Percentiles rank a stretch among this genome's conserved stretches.
phyloP scores from a whole-genome alignment of 371 early-diverging fungal genomes.

The Rhizopus arrhizus region DNA sequence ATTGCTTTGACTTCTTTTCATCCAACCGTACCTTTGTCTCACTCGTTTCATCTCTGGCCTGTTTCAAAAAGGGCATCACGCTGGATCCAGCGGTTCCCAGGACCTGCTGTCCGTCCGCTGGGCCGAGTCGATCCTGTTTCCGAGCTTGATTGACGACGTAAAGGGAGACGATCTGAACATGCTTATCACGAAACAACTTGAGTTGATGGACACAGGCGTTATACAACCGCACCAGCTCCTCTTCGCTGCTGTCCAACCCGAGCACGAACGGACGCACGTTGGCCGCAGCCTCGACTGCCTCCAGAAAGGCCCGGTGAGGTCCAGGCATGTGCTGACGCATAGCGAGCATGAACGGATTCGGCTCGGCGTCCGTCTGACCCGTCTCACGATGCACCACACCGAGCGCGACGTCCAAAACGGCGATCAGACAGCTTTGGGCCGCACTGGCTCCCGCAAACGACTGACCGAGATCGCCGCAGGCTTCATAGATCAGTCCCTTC shows the following conservation, averaged over 20 bases:
- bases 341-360: constrained; percentile 70
- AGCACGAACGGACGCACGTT: constrained; percentile 61
- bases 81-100: constrained; percentile 91
- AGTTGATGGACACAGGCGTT: constrained; percentile 80
- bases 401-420: constrained; percentile 89
- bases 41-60: constrained; percentile 64
- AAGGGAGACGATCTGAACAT: constrained; percentile 88
- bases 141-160: constrained; percentile 90
- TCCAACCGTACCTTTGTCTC: constrained; percentile 25
- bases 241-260: constrained; percentile 31
- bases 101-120: constrained; percentile 61
- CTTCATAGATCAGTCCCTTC: constrained; percentile 75
- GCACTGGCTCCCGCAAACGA: constrained; percentile 93
- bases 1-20: constrained; percentile 5
- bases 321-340: constrained; percentile 95
- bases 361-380: constrained; percentile 58
- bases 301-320: constrained; percentile 83
- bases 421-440: constrained; percentile 92
- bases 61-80: constrained; percentile 84
- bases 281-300: constrained; percentile 67
- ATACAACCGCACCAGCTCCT: constrained; percentile 53
- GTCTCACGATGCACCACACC: constrained; percentile 88
- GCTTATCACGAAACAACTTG: constrained; percentile 86
- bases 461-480: constrained; percentile 58
- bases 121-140: constrained; percentile 61